Percentiles rank a stretch among this genome's conserved stretches.
phyloP scores from a whole-genome alignment of 1,284 basidiomycete species.

The Cutaneotrichosporon cyanovorans region DNA sequence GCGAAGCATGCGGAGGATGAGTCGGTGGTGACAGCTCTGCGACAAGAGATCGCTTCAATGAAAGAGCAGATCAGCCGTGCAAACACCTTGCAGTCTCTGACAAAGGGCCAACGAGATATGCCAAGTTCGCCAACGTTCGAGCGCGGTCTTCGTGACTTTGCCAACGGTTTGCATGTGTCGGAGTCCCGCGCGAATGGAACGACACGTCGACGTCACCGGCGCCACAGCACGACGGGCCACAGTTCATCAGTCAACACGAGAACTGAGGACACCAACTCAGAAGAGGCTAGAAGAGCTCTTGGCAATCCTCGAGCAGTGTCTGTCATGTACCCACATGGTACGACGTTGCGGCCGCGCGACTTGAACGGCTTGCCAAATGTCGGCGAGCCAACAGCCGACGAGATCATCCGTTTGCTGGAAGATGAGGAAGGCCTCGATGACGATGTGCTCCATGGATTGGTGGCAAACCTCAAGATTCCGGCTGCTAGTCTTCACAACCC shows the following conservation, averaged over 20 bases:
- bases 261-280: slow-evolving; percentile 11
- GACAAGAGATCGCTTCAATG: slow-evolving; percentile 81
- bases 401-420: slow-evolving; percentile 89
- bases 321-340: slow-evolving; percentile 70
- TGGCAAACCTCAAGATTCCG: slow-evolving; percentile 88
- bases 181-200: slow-evolving; percentile 10
- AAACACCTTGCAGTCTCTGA: slow-evolving; percentile 77
- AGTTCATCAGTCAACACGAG: slow-evolving; percentile 9
- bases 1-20: slow-evolving; percentile 66
- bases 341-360: slow-evolving; percentile 54
- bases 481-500: slow-evolving; percentile 83
- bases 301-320: slow-evolving; percentile 84
- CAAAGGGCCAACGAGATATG: slow-evolving; percentile 52
- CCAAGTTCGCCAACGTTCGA: slow-evolving; percentile 64
- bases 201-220: slow-evolving; percentile 51
- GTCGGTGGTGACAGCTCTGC: slow-evolving; percentile 76
- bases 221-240: slow-evolving; percentile 34
- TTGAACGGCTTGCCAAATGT: slow-evolving; percentile 65
- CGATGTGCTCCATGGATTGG: slow-evolving; percentile 84
- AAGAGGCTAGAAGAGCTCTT: slow-evolving; percentile 56
- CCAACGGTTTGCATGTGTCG: slow-evolving; percentile 61
- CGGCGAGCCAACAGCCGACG: slow-evolving; percentile 83
- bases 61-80: slow-evolving; percentile 93
- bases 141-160: slow-evolving; percentile 32
- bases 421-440: slow-evolving; percentile 87